Conservation (phyloP, 176 grass and related monocot genomes). For the Avena eriantha region DNA sequence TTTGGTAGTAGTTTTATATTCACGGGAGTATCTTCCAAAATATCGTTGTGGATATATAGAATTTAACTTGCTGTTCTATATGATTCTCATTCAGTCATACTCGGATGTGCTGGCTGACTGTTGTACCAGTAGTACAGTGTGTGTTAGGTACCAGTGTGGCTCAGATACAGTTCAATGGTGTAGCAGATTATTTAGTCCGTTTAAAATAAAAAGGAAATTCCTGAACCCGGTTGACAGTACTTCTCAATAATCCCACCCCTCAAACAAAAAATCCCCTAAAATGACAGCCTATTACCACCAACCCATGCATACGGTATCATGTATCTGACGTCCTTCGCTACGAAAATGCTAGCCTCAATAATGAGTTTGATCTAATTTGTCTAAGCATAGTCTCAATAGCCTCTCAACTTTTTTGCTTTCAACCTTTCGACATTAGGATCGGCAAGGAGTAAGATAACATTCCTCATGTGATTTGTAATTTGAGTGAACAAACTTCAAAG, state of each 20-base stretch:
- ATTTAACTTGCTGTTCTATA: conserved; percentile 1
- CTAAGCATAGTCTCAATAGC: conserved; percentile 5
- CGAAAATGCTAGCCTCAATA: conserved; percentile 1
- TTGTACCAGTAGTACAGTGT: conserved; percentile 4
- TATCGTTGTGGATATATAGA: not conserved
- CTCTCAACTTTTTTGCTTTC: not conserved
- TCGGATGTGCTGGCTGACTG: not conserved
- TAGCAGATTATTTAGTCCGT: not conserved
- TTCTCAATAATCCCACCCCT: not conserved
- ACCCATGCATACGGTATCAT: not conserved
- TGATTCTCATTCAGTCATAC: not conserved
- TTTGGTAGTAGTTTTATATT: conserved; percentile 12
- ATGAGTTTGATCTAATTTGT: not conserved
- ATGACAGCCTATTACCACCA: conserved; percentile 4
- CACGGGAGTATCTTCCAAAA: conserved; percentile 4
- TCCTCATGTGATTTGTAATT: conserved; percentile 14
- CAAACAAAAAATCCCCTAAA: not conserved
- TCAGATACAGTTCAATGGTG: not conserved
- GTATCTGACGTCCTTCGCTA: not conserved
- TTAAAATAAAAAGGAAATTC: conserved; percentile 14
- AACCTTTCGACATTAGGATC: not conserved
- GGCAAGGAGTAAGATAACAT: not conserved
- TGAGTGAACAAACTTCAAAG: not conserved
- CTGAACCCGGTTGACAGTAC: not conserved
- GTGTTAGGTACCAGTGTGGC: not conserved